These are phyloP conservation scores for Ampelomyces quisqualis DNA, from an alignment of 2,329 filamentous ascomycete species.

Conservation along the genomic window DNA sequence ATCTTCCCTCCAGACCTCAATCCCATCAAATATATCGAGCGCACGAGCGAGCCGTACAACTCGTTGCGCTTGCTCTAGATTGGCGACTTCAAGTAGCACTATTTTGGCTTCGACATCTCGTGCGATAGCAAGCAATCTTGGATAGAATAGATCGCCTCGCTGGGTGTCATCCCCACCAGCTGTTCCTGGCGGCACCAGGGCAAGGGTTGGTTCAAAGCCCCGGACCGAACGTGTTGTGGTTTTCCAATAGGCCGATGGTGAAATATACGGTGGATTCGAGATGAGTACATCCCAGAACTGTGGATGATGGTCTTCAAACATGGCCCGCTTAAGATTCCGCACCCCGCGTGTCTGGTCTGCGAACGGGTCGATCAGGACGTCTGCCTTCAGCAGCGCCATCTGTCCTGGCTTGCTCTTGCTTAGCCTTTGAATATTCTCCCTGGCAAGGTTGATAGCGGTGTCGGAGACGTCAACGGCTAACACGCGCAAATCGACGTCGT, in stretches of 20 bases:
- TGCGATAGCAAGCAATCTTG: conserved; percentile 61
- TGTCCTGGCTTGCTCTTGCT: conserved; percentile 23
- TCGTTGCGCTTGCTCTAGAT: conserved; percentile 64
- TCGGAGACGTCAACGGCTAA: conserved; percentile 73
- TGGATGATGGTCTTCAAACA: conserved; percentile 17
- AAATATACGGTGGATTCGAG: conserved; percentile 92
- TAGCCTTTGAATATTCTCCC: conserved; percentile 58
- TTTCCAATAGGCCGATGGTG: conserved; percentile 59
- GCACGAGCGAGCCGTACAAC: conserved; percentile 55
- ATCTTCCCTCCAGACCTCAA: conserved; percentile 74
- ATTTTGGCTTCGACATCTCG: conserved; percentile 53
- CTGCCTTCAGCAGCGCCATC: conserved; percentile 52
- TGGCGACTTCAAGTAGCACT: conserved; percentile 71
- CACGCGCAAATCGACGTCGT: conserved; percentile 50
- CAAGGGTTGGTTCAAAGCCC: conserved; percentile 75
- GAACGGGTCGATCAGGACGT: conserved; percentile 54
- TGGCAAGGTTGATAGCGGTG: conserved; percentile 64
- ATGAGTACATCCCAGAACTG: conserved; percentile 64
- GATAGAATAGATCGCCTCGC: conserved; percentile 65
- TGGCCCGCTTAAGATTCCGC: conserved; percentile 16
- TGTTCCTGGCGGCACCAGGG: conserved; percentile 59
- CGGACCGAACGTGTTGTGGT: conserved; percentile 73
- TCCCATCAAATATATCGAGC: conserved; percentile 34
- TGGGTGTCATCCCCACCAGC: conserved; percentile 21
- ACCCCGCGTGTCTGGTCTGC: conserved; percentile 28